These are phyloP conservation scores for Lizanozyma gosingica DNA, from an alignment of 1,139 yeast genomes.

Conservation along the genomic window DNA sequence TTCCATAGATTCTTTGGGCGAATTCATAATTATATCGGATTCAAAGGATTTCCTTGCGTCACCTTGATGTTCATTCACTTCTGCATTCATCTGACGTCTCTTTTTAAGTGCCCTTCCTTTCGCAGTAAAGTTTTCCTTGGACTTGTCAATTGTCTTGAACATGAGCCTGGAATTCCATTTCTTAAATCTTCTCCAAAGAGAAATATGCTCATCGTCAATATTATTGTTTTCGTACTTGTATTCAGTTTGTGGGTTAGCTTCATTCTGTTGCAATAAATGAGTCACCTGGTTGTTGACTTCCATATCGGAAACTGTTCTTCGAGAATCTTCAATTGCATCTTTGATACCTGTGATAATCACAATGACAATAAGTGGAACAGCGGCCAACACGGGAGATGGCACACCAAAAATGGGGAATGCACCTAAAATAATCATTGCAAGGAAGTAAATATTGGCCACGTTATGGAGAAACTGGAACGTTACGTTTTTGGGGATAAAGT, in stretches of 20 bases:
- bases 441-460: slow-evolving; percentile 48
- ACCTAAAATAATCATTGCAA: slow-evolving; percentile 43
- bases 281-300: slow-evolving; percentile 46
- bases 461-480: slow-evolving; percentile 40
- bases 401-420: slow-evolving; percentile 48
- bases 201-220: slow-evolving; percentile 39
- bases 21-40: not conserved
- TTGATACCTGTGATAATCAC: slow-evolving; percentile 46
- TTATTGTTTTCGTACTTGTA: slow-evolving; percentile 31
- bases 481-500: slow-evolving; percentile 47
- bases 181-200: slow-evolving; percentile 54
- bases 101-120: slow-evolving; percentile 28
- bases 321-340: slow-evolving; percentile 51
- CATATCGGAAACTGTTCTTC: slow-evolving; percentile 43
- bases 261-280: slow-evolving; percentile 27
- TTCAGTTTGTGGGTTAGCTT: slow-evolving; percentile 5
- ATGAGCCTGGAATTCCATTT: slow-evolving; percentile 34
- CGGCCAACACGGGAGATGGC: slow-evolving; percentile 45
- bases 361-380: slow-evolving; percentile 53
- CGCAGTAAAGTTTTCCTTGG: slow-evolving; percentile 25
- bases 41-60: slow-evolving; percentile 5
- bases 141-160: slow-evolving; percentile 19
- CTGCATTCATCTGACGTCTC: slow-evolving; percentile 3
- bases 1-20: not conserved
- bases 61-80: not conserved